Base-by-base conservation (phyloP, 495 filamentous ascomycete genomes). In the Aspergillus sparsus region DNA sequence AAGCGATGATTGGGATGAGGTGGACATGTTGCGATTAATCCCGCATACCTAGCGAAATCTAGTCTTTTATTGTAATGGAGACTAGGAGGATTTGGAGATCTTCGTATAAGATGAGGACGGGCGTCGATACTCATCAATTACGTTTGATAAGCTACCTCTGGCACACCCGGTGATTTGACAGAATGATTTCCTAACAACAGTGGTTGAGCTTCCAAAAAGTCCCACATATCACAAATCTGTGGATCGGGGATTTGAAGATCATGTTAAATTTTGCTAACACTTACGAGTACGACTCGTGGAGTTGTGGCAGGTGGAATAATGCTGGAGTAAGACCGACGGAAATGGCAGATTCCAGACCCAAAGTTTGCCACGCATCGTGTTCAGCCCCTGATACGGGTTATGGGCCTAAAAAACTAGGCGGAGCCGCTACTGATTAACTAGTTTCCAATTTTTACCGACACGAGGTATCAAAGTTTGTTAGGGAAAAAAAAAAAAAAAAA, bases 121-220 rank as follows among this genome's bases (percentile, higher is more conserved):
- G 16, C 27, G 44, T 55, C 18, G 11, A 13, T 39, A 6, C 33
- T 39, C 41, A 45, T 36, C 41, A 42, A 42, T 11, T 18, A 47
- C 53, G 6, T 15, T 47, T 55, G 42, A 49, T 63, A 58, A 55
- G 61, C 55, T 50, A 58, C 53, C 58, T 65, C 61, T 53, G 58
- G 21, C 21, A 27, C 62, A 58, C 15, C 7, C 27, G 44, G 27
- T 8, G 27, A 55, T 49, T 57, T 53, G 13, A 35, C 21, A 45
- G 12, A 6, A 53, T 32, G 16, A 57, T 39, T n/a, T 53, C 16
- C 44, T 47, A 47, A 47, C 44, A 47, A 47, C 13, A 7, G 18
- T 7, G 27, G n/a, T 47, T 21, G 44, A 47, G 15, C 44, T 21
- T 10, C 10, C n/a, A 10, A 41, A 41, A 41, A 41, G 37, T 41